Evolutionary conservation across 2,329 filamentous ascomycete species (phyloP).

Genomic region (Aspergillus hiratsukae): DNA sequence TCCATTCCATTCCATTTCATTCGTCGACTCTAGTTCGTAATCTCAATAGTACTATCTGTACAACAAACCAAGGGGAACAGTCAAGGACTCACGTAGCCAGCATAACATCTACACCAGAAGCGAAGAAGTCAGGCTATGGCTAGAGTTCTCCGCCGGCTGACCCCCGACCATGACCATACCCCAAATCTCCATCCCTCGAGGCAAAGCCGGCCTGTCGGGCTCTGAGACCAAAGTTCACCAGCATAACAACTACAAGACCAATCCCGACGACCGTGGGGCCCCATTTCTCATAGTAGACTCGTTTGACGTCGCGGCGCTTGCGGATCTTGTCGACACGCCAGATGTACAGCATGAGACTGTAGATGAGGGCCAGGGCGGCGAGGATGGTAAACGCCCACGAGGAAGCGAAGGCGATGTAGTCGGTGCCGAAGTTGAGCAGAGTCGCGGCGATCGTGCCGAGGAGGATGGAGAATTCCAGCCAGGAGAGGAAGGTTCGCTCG

Average conservation of each 20-base stretch:
- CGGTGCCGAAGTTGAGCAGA: slow-evolving; percentile 71
- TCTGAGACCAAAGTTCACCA: slow-evolving; percentile 75
- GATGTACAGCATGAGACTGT: slow-evolving; percentile 78
- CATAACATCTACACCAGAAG: neutral
- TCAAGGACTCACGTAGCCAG: neutral
- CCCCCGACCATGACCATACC: neutral
- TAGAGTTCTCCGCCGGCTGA: slow-evolving; percentile 8
- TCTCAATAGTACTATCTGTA: neutral
- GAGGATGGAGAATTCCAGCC: slow-evolving; percentile 96
- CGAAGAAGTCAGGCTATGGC: slow-evolving; percentile 3
- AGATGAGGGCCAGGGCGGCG: slow-evolving; percentile 72
- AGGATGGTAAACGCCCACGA: slow-evolving; percentile 77
- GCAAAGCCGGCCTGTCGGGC: slow-evolving; percentile 50
- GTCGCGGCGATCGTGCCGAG: slow-evolving; percentile 82
- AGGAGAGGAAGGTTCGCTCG: slow-evolving; percentile 91
- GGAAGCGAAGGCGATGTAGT: slow-evolving; percentile 60
- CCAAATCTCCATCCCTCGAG: slow-evolving; percentile 7
- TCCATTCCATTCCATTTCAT: neutral
- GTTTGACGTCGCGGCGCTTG: slow-evolving; percentile 71
- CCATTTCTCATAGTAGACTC: slow-evolving; percentile 77
- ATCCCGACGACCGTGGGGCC: slow-evolving; percentile 75
- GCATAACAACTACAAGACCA: slow-evolving; percentile 68
- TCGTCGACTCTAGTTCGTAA: neutral
- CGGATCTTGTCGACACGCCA: slow-evolving; percentile 85
- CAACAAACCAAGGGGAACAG: neutral